Evolutionary conservation across 306 rosid species (phyloP), one percentile per base, ranked within the genome.

Genomic region (Glycine tomentella): DNA sequence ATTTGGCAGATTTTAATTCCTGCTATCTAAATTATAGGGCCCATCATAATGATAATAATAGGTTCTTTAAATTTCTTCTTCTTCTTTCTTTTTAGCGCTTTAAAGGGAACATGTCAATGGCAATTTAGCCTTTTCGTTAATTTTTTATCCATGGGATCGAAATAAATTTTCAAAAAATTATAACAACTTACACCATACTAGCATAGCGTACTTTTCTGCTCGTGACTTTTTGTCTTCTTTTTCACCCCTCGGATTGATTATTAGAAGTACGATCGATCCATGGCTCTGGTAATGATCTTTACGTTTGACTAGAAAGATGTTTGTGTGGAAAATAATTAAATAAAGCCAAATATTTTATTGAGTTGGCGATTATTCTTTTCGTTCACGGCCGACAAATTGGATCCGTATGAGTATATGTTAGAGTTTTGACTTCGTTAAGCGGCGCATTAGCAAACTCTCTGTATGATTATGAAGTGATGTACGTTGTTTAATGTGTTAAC

Each of bases 1-100:
- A 91, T 89, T 3, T 94, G 98, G 98, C 91, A 87, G 81, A 85
- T 94, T 74, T 84, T 65, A 63, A 78, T 88, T 63, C 92, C 93
- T 55, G 56, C 45, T 88, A 80, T 25, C 31, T 25, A 86, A 25
- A 77, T 57, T 13, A 46, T 25, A 25, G 1, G 2, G 31, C 31
- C 31, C 31, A 57, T 16, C 0, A 15, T 17, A 16, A 1, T n/a
- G n/a, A n/a, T 5, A 36, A 25, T 4, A 36, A 3, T 36, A 36
- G 40, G 4, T 36, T 36, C 40, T 3, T 25, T 25, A 25, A 25
- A 25, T 25, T 25, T 25, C 31, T 8, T 72, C 44, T 38, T 20
- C 34, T 72, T 45, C 40, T 68, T 25, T 11, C 8, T 20, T 9
- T 58, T 58, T 58, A 3, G 6, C 12, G 7, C 14, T 58, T 58